Percentiles rank a stretch among this genome's conserved stretches.
Evolutionary conservation across 1,284 basidiomycete genomes (phyloP).

Genomic region (Rhodotorula sp.): DNA sequence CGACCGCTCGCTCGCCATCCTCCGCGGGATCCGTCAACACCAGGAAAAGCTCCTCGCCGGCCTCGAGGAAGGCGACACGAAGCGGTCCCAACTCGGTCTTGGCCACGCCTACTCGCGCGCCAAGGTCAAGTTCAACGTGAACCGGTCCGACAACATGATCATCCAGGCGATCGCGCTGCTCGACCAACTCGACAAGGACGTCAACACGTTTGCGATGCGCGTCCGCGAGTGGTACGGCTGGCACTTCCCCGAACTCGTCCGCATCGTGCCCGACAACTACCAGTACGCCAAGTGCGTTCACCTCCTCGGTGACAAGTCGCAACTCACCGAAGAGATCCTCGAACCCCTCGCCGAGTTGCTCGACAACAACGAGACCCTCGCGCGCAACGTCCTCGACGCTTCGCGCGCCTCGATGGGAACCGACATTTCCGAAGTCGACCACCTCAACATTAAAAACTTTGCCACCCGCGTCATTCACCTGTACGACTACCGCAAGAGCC

Average conservation of each 20-base stretch:
- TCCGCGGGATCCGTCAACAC: conserved; percentile 90
- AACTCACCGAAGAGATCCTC: conserved; percentile 63
- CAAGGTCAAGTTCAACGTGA: conserved; percentile 99
- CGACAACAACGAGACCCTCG: conserved; percentile 80
- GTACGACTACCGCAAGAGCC: conserved; percentile 86
- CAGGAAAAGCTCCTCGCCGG: conserved; percentile 84
- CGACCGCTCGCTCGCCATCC: conserved; percentile 81
- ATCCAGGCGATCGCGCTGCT: conserved; percentile 98
- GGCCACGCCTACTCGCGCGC: conserved; percentile 97
- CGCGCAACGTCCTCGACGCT: conserved; percentile 92
- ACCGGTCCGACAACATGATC: conserved; percentile 99
- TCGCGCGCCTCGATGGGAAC: conserved; percentile 93
- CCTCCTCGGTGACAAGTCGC: conserved; percentile 83
- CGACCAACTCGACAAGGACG: conserved; percentile 99
- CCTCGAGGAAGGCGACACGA: conserved; percentile 83
- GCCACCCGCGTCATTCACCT: conserved; percentile 91
- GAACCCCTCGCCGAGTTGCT: conserved; percentile 77
- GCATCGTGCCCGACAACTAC: conserved; percentile 90
- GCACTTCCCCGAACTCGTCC: conserved; percentile 97
- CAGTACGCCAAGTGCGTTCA: conserved; percentile 85
- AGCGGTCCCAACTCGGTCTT: conserved; percentile 90
- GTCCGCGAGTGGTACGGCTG: conserved; percentile 99
- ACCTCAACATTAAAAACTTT: conserved; percentile 94
- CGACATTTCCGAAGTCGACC: conserved; percentile 86
- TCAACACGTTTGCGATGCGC: conserved; percentile 98